phyloP scores from a whole-genome alignment of 345 rosid species.

The Triadica sebifera region DNA sequence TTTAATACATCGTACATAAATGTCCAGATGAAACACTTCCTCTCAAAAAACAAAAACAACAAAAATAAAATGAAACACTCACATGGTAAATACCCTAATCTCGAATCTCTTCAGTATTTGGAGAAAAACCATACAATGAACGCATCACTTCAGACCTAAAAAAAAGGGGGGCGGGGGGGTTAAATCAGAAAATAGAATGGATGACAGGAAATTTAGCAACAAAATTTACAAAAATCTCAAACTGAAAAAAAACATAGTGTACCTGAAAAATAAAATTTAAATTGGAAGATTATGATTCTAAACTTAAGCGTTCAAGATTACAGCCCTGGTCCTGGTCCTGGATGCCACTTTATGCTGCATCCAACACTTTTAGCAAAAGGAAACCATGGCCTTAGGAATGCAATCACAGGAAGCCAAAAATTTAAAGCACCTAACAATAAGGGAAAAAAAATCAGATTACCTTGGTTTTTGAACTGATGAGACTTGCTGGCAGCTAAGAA shows the following conservation, averaged over 20 bases:
- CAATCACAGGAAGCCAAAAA: slow-evolving; percentile 9
- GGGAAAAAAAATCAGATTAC: slow-evolving; percentile 27
- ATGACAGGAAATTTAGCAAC: background rate
- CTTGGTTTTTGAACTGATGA: slow-evolving; percentile 72
- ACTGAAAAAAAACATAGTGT: slow-evolving; percentile 15
- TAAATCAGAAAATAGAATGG: background rate
- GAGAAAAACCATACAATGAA: background rate
- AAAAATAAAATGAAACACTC: background rate
- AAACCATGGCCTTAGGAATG: slow-evolving; percentile 17
- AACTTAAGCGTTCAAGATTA: slow-evolving; percentile 22
- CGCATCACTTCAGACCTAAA: background rate
- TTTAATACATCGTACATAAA: background rate
- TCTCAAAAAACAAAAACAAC: background rate
- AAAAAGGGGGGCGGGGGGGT: no score
- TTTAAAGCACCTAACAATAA: background rate
- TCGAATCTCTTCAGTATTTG: background rate
- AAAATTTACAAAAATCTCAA: slow-evolving; percentile 1
- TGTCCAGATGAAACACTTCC: slow-evolving; percentile 6
- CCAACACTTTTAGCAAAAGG: slow-evolving; percentile 55
- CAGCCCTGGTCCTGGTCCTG: slow-evolving; percentile 23
- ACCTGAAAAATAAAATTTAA: slow-evolving; percentile 15
- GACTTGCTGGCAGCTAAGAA: slow-evolving; percentile 73
- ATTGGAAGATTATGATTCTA: background rate
- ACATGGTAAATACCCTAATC: background rate
- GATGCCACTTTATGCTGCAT: slow-evolving; percentile 98